A percentile compares a stretch with the other conserved stretches of the same genome.
Evolutionary conservation across 176 grass and related monocot species (phyloP).

Genomic region (Aegilops speltoides): DNA sequence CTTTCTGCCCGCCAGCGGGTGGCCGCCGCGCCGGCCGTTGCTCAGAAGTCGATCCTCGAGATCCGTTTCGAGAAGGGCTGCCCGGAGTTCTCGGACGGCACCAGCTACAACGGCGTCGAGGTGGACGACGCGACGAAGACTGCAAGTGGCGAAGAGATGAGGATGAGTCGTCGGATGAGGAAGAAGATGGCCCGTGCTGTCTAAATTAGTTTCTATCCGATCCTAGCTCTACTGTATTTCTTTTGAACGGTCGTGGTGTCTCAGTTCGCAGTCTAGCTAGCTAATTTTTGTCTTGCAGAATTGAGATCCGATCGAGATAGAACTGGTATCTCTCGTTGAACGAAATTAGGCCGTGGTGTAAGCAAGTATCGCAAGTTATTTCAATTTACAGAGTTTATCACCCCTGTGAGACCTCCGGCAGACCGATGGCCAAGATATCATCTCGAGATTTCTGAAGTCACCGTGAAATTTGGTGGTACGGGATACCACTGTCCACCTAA

Average conservation of each 20-base stretch:
- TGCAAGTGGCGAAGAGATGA: not conserved
- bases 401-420: no score
- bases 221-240: not conserved
- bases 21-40: not conserved
- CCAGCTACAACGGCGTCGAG: not conserved
- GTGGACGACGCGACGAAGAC: not conserved
- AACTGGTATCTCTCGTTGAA: no score
- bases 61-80: not conserved
- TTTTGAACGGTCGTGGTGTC: not conserved
- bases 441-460: no score
- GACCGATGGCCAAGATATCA: no score
- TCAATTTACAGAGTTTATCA: no score
- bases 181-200: not conserved
- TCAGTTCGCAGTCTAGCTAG: not conserved
- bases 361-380: no score
- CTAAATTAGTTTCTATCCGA: not conserved
- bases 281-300: not conserved
- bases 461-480: no score
- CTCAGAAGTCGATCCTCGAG: not conserved
- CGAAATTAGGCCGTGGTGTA: no score
- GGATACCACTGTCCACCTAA: no score
- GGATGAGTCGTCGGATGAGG: not conserved
- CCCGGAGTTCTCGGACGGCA: not conserved
- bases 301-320: no score
- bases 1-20: not conserved